phyloP scores from a whole-genome alignment of 2,329 filamentous ascomycete genomes.

The Colletotrichum sp. region DNA sequence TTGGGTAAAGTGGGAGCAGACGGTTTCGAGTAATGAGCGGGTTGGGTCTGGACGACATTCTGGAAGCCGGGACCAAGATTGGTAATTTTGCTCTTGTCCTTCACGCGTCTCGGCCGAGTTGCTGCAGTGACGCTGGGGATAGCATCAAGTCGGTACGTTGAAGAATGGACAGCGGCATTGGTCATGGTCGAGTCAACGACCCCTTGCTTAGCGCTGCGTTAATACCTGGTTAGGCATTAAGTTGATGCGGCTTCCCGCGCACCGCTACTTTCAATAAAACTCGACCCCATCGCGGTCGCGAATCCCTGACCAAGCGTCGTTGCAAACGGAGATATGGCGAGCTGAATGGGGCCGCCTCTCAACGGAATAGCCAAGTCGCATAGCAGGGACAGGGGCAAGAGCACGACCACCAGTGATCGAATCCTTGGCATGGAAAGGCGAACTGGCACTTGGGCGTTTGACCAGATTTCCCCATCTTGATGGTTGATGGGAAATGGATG shows the following conservation, averaged over 20 bases:
- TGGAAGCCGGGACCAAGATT: constrained; percentile 14
- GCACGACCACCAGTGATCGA: not conserved
- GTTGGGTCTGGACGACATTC: not conserved
- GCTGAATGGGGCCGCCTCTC: not conserved
- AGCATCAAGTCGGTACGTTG: not conserved
- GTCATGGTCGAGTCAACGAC: constrained; percentile 40
- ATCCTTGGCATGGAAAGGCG: not conserved
- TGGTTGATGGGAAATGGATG: not conserved
- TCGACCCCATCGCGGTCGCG: not conserved
- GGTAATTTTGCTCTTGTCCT: not conserved
- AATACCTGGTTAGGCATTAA: constrained; percentile 33
- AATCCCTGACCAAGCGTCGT: not conserved
- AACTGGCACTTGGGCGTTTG: constrained; percentile 12
- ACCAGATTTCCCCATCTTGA: not conserved
- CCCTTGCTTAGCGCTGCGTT: constrained; percentile 28
- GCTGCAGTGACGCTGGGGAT: constrained; percentile 1
- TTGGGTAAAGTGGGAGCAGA: not conserved
- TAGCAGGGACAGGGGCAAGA: not conserved
- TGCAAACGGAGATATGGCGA: constrained; percentile 9
- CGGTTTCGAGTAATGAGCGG: not conserved
- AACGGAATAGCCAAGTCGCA: not conserved
- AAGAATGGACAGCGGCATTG: constrained; percentile 1
- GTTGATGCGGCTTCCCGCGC: constrained; percentile 42
- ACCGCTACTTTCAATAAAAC: constrained; percentile 9
- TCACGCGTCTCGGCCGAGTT: not conserved